Base-by-base conservation (phyloP, 306 rosid genomes). In the Gynostemma pentaphyllum region DNA sequence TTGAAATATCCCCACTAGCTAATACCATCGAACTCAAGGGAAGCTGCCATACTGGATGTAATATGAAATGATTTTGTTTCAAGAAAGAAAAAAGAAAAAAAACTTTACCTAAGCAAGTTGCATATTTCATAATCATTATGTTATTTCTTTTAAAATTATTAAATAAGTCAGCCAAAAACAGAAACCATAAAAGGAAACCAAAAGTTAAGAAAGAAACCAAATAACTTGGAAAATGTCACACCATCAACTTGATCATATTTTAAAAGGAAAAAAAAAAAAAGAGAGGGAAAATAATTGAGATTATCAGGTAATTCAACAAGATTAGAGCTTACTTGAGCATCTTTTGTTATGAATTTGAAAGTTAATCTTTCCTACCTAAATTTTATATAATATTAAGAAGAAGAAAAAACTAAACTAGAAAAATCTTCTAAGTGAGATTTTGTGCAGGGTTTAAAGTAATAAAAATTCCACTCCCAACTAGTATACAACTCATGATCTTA, bases 131-230 rank as follows among this genome's bases (percentile, higher is more conserved):
- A n/a, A n/a, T n/a, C n/a, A n/a, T n/a, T n/a, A n/a, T n/a, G n/a
- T n/a, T n/a, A n/a, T n/a, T n/a, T 5, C 1, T 19, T 47, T 30
- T 9, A 16, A 39, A 39, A n/a, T 27, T 6, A 54, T n/a, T 55
- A 42, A 24, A 54, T 29, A 55, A 55, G 62, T 55, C 62, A 55
- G 44, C 62, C 32, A 16, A 55, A 30, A 55, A n/a, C 26, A 55
- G 42, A 29, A 55, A 55, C 32, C 26, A 40, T 29, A 14, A 27
- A 30, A 15, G 39, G 55, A 24, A 4, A 29, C 24, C 29, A 55
- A 55, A 55, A 26, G 41, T 32, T 30, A 16, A 16, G n/a, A 55
- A 55, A 8, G 1, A 54, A 53, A 7, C 2, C 19, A 19, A 52
- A n/a, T n/a, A n/a, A n/a, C n/a, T 52, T 26, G 59, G 59, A 12